Base-by-base conservation (phyloP, 805 yeast genomes). In the Ogataea wickerhamii region DNA sequence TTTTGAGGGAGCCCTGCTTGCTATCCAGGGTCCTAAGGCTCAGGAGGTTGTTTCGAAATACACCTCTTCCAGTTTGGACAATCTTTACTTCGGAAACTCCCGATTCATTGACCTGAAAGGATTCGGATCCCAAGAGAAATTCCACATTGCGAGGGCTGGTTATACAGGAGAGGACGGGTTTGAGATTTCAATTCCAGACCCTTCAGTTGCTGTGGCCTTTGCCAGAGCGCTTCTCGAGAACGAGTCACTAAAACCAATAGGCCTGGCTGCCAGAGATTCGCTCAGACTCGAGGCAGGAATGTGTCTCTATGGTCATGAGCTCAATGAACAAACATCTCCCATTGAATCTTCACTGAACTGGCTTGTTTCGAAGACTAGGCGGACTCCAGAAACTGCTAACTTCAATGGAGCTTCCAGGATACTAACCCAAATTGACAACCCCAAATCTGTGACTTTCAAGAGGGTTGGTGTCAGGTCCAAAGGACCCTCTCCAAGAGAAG, bases 91-190 rank as follows among this genome's bases (percentile, higher is more conserved):
- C 60, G 98, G 98, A 36, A 73, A 77, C 52, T 73, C 82, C 10
- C 67, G 65, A 28, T 76, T 69, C 52, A 63, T 75, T 37, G 62
- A 62, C 21, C 57, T 73, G 22, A 57, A 72, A 16, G 64, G 68
- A 2, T 67, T 60, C 53, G 68, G 64, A 37, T 56, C 60, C 44
- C 60, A 66, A 20, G 55, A 46, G 13, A 66, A 70, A 35, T 70
- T 83, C 36, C 95, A 88, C 56, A 73, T 88, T n/a, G 85, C 96
- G 3, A 80, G 98, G 63, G 86, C 95, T 18, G 98, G 98, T 2
- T 93, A 93, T 68, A 93, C 98, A 5, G 98, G 98, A 14, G 98
- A 93, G 64, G 98, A 93, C 60, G 98, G 98, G 2, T 91, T 93
- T 61, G 98, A 93, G 62, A 75, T 91, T 41, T 80, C 94, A 6